Evolutionary conservation across 257 asterid genomes (phyloP).

Genomic region (Capsicum chinense): DNA sequence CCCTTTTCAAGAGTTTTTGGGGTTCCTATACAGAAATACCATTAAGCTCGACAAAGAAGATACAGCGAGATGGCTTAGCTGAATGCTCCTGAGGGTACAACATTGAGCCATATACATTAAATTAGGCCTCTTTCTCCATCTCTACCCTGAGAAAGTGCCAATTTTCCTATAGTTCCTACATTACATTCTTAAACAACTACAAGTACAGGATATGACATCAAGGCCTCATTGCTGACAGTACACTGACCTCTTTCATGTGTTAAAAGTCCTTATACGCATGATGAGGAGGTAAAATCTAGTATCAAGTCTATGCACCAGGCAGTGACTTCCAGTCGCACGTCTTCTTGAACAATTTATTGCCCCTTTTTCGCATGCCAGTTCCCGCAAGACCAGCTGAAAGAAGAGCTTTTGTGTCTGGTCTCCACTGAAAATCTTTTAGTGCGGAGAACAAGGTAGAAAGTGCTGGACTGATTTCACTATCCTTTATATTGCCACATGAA

Average conservation of each 20-base stretch:
- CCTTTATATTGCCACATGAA: conserved; percentile 67
- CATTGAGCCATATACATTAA: conserved; percentile 15
- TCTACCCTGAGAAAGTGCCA: background rate
- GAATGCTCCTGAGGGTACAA: background rate
- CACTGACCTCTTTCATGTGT: background rate
- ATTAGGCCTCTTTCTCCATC: conserved; percentile 25
- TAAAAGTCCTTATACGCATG: background rate
- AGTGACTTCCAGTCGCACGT: conserved; percentile 68
- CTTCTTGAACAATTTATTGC: conserved; percentile 59
- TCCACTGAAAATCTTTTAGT: conserved; percentile 71
- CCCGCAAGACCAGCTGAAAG: conserved; percentile 60
- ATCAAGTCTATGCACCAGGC: conserved; percentile 43
- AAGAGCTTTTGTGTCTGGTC: conserved; percentile 57
- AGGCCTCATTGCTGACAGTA: conserved; percentile 4
- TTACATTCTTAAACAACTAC: conserved; percentile 7
- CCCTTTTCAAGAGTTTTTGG: conserved; percentile 20
- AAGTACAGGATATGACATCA: conserved; percentile 17
- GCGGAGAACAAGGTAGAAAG: conserved; percentile 54
- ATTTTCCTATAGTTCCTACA: background rate
- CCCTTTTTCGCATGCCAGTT: conserved; percentile 64
- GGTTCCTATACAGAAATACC: conserved; percentile 10
- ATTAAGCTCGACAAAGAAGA: background rate
- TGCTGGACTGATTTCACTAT: conserved; percentile 54
- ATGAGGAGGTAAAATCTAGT: conserved; percentile 4
- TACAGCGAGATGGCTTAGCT: background rate